These are phyloP conservation scores for Solanum hybrid DNA, from an alignment of 305 asterid species.

Conservation along the genomic window DNA sequence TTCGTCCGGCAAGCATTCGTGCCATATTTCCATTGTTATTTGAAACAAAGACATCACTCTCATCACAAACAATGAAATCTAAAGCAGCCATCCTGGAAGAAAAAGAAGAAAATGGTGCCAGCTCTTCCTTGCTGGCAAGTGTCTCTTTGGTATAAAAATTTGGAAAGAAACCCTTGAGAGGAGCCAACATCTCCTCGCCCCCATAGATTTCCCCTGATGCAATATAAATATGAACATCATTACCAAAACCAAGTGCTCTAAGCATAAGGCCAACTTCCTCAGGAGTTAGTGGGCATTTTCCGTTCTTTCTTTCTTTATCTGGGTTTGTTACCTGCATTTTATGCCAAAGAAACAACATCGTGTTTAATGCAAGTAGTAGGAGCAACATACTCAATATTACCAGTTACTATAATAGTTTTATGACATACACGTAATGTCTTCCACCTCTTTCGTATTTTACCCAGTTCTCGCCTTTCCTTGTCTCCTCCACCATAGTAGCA, in stretches of 20 bases:
- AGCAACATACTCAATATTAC: not conserved
- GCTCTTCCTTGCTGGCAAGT: constrained; percentile 48
- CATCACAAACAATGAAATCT: constrained; percentile 70
- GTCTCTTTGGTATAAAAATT: constrained; percentile 64
- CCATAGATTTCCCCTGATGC: constrained; percentile 73
- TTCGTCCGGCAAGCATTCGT: constrained; percentile 65
- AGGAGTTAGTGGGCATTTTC: constrained; percentile 60
- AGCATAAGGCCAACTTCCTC: constrained; percentile 73
- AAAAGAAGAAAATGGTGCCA: constrained; percentile 38
- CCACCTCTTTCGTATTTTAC: constrained; percentile 58
- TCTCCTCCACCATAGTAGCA: constrained; percentile 71
- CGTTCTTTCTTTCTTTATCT: constrained; percentile 55
- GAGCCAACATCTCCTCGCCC: constrained; percentile 52
- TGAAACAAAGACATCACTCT: constrained; percentile 63
- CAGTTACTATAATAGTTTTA: not conserved
- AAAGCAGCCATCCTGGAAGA: constrained; percentile 81
- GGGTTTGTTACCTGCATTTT: constrained; percentile 36
- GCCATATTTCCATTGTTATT: constrained; percentile 88
- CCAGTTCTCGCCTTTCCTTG: constrained; percentile 38
- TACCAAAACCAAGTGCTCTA: constrained; percentile 60
- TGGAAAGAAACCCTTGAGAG: constrained; percentile 62
- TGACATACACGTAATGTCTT: constrained; percentile 48
- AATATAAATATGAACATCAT: constrained; percentile 62
- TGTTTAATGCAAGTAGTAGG: not conserved
- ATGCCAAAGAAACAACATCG: not conserved